phyloP scores from a whole-genome alignment of 140 eudicot genomes.

The Ambrosia hybrid region DNA sequence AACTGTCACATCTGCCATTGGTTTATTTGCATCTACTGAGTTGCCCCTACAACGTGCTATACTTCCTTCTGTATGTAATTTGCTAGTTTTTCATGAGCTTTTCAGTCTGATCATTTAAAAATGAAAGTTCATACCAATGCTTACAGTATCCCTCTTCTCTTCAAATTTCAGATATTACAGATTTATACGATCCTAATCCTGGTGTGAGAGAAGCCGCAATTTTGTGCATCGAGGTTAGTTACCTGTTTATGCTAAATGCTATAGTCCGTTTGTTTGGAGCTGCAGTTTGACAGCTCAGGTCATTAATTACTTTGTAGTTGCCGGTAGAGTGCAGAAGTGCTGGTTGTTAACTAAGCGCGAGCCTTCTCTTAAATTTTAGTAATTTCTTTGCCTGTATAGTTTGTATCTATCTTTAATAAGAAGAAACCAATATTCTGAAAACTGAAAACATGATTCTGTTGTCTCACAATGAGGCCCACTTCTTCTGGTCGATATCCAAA shows the following conservation, averaged over 20 bases:
- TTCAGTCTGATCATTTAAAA: neutral
- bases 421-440: no score
- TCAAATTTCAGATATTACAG: constrained; percentile 68
- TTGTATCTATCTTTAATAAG: no score
- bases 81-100: neutral
- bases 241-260: constrained; percentile 16
- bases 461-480: no score
- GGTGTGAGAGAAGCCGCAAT: constrained; percentile 94
- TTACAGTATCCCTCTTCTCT: neutral
- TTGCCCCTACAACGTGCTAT: constrained; percentile 95
- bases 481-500: no score
- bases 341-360: no score
- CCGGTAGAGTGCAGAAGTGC: no score
- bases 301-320: no score
- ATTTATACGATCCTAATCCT: constrained; percentile 85
- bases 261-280: neutral
- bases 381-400: no score
- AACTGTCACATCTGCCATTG: constrained; percentile 91
- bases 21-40: constrained; percentile 92
- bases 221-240: constrained; percentile 82
- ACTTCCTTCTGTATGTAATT: constrained; percentile 81
- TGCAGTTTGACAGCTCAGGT: neutral
- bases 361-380: no score
- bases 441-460: no score
- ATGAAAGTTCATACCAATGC: constrained; percentile 5